Evolutionary conservation across 805 yeast genomes (phyloP).

Genomic region (Pichia manshurica): DNA sequence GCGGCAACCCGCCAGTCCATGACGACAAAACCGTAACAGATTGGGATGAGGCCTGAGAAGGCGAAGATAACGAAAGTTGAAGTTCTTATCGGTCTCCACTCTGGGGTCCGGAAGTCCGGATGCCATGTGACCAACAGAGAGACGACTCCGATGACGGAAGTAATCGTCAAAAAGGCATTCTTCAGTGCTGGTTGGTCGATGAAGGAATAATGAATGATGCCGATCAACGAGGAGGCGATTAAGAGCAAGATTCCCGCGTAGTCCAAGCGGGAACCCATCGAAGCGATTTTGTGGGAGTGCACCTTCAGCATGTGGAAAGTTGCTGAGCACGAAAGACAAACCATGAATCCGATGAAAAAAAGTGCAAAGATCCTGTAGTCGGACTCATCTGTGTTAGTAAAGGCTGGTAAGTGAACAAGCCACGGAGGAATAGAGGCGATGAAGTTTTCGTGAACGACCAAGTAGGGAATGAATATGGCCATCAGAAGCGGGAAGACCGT

Average conservation of each 20-base stretch:
- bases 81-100: conserved; percentile 75
- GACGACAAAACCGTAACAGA: conserved; percentile 43
- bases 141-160: conserved; percentile 48
- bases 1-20: conserved; percentile 48
- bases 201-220: conserved; percentile 35
- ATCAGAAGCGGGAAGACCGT: conserved; percentile 26
- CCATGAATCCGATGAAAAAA: conserved; percentile 41
- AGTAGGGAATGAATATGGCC: conserved; percentile 21
- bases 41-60: conserved; percentile 67
- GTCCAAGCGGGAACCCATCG: conserved; percentile 46
- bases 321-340: conserved; percentile 45
- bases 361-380: conserved; percentile 38
- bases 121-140: conserved; percentile 62
- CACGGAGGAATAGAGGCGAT: conserved; percentile 21
- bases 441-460: conserved; percentile 15
- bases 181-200: conserved; percentile 38
- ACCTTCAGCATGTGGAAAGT: conserved; percentile 45
- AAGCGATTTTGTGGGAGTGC: conserved; percentile 40
- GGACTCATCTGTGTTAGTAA: conserved; percentile 24
- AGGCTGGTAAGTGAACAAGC: conserved; percentile 24
- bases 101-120: conserved; percentile 60
- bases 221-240: conserved; percentile 42
- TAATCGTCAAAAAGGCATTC: conserved; percentile 37
- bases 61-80: conserved; percentile 77
- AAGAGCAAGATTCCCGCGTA: conserved; percentile 50